Base-by-base conservation (phyloP, 2,329 filamentous ascomycete genomes). In the Ampelomyces quisqualis region DNA sequence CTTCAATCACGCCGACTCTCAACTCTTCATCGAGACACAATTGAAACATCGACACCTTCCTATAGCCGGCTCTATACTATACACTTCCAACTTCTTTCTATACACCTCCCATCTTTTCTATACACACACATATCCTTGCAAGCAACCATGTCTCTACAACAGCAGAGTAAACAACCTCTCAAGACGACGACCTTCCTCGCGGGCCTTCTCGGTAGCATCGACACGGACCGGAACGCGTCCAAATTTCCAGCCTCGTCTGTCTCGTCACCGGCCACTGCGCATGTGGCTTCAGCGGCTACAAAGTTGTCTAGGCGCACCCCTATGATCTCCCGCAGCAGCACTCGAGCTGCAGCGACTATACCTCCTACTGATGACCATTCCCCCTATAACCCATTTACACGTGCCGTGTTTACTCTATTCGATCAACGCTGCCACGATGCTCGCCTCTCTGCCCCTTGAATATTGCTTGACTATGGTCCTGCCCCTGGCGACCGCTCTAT, bases 11-110 rank as follows among this genome's bases (percentile, higher is more conserved):
- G n/a, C n/a, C n/a, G n/a, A n/a, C n/a, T n/a, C n/a, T n/a, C n/a
- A n/a, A n/a, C n/a, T n/a, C n/a, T n/a, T n/a, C n/a, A n/a, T 47
- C 47, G 18, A 33, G 19, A 34, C 31, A 22, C 31, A 22, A n/a
- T n/a, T n/a, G n/a, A n/a, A n/a, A n/a, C n/a, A n/a, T n/a, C n/a
- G n/a, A 10, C n/a, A 4, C n/a, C n/a, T 23, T 23, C 21, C 6
- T 28, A 10, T 14, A 11, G 10, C 26, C 23, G 4, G 6, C 26
- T 14, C n/a, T 28, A 28, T 14, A 5, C 11, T 14, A n/a, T n/a
- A n/a, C n/a, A 5, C 11, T 8, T 14, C n/a, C 26, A 14, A 28
- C 6, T 13, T 14, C 26, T 13, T 14, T 28, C 3, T 11, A 28
- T 11, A 14, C n/a, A 28, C 10, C 26, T 13, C 26, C 3, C 26